Percentiles rank a stretch among this genome's conserved stretches.
Evolutionary conservation across 2,329 filamentous ascomycete genomes (phyloP).

Genomic region (Chaetomiaceae sp.): DNA sequence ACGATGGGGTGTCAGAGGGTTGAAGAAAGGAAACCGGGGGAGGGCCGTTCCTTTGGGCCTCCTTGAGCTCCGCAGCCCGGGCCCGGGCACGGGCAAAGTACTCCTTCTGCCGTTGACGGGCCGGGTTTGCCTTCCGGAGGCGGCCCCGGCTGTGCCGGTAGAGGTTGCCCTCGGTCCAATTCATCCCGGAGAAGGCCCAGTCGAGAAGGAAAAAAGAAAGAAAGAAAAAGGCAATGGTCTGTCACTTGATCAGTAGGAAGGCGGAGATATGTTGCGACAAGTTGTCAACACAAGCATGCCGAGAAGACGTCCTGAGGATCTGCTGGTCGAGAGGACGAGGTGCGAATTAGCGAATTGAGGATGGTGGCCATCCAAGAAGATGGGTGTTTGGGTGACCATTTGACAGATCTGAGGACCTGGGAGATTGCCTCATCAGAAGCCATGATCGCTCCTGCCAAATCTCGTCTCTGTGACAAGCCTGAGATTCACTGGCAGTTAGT

Average conservation of each 20-base stretch:
- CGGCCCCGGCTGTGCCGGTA: conserved; percentile 38
- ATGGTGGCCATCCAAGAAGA: too few species aligned
- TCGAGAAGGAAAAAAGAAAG: too few species aligned
- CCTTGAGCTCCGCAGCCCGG: conserved; percentile 27
- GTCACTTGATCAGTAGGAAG: too few species aligned
- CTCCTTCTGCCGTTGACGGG: conserved; percentile 40
- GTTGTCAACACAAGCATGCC: too few species aligned
- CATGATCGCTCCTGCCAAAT: conserved; percentile 1
- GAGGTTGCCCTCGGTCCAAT: conserved; percentile 47
- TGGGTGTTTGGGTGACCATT: too few species aligned
- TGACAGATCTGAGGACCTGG: too few species aligned
- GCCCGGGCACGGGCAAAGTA: conserved; percentile 44
- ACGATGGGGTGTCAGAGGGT: neutral
- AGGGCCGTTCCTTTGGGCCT: conserved; percentile 30
- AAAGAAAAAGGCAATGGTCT: too few species aligned
- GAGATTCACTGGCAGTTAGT: too few species aligned
- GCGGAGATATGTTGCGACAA: too few species aligned
- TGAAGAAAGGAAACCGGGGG: conserved; percentile 30
- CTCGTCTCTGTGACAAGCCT: too few species aligned
- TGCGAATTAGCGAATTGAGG: too few species aligned
- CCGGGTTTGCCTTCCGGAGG: conserved; percentile 31
- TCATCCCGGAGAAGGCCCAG: conserved; percentile 34
- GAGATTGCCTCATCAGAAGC: neutral
- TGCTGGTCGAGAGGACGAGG: neutral
- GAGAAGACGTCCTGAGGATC: neutral